Evolutionary conservation across 2,329 filamentous ascomycete genomes (phyloP).

Genomic region (Aspergillus sergii): DNA sequence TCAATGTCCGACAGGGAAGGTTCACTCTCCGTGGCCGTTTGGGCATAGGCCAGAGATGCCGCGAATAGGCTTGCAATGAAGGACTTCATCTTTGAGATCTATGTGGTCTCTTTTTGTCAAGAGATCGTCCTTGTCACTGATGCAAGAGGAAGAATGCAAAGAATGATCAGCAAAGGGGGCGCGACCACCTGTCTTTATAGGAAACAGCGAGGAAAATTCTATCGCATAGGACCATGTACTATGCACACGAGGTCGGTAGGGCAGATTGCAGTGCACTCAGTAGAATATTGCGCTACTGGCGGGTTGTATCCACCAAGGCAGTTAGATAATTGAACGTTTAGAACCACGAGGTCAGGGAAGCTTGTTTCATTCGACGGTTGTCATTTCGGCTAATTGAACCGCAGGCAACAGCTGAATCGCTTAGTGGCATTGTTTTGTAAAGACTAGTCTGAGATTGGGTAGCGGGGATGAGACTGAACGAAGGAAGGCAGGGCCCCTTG

Average conservation of each 20-base stretch:
- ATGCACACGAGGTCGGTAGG: not conserved
- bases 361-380: constrained; percentile 15
- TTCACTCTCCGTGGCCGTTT: constrained; percentile 29
- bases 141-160: not conserved
- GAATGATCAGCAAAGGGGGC: constrained; percentile 1
- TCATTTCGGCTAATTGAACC: not conserved
- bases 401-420: not conserved
- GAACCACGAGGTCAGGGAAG: constrained; percentile 14
- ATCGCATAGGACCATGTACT: constrained; percentile 8
- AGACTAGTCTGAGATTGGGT: not conserved
- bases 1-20: constrained; percentile 33
- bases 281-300: not conserved
- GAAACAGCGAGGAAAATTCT: not conserved
- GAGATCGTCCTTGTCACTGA: not conserved
- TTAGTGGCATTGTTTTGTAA: not conserved
- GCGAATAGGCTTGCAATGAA: constrained; percentile 28
- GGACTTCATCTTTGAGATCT: constrained; percentile 54
- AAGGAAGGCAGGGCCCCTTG: not conserved
- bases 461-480: not conserved
- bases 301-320: constrained; percentile 6
- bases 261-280: not conserved
- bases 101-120: not conserved
- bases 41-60: constrained; percentile 28
- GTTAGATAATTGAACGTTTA: not conserved
- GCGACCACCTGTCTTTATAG: constrained; percentile 9